Base-by-base conservation (phyloP, 495 filamentous ascomycete species). In the Penicillium psychrofluorescens region DNA sequence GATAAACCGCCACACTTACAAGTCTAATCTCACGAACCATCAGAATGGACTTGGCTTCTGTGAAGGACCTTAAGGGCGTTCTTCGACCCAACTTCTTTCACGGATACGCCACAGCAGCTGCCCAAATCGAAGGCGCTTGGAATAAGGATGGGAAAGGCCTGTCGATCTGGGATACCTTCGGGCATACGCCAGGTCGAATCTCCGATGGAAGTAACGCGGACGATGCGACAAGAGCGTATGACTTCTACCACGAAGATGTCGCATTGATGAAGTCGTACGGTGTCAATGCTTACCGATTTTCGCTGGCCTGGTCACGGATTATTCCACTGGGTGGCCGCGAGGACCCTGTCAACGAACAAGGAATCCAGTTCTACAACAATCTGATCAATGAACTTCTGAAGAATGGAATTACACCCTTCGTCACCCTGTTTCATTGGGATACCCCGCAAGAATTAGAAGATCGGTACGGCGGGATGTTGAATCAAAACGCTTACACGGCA, bases 81-180 rank as follows among this genome's bases (percentile, higher is more conserved):
- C 52, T 67, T 14, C 49, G 61, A 1, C 43, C 48, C 1, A 61
- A 67, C 31, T 67, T 67, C 50, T 64, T 51, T 15, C 61, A 63
- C n/a, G 63, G 63, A 7, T 67, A 59, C 37, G 61, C 61, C 2
- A 67, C 61, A 31, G 63, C 63, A n/a, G 62, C 62, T 28, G 41
- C 59, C 1, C 84, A 88, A 61, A 79, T 86, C 46, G 84, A 87
- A 70, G 84, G 84, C 35, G 78, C 81, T 14, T 69, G 72, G 50
- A 64, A 79, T 29, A 71, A 71, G 47, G 83, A 87, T 53, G 83
- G 83, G 49, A 78, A 82, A 41, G 81, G 80, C 28, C 70, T 75
- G 35, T 81, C 80, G 29, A 86, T 86, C 63, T 87, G 83, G 83
- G 82, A 87, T 55, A 78, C 72, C 12, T 86, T 86, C 70, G 80